These are phyloP conservation scores for Verticillium zaregamsianum DNA, from an alignment of 2,329 filamentous ascomycete species.

Conservation along the genomic window DNA sequence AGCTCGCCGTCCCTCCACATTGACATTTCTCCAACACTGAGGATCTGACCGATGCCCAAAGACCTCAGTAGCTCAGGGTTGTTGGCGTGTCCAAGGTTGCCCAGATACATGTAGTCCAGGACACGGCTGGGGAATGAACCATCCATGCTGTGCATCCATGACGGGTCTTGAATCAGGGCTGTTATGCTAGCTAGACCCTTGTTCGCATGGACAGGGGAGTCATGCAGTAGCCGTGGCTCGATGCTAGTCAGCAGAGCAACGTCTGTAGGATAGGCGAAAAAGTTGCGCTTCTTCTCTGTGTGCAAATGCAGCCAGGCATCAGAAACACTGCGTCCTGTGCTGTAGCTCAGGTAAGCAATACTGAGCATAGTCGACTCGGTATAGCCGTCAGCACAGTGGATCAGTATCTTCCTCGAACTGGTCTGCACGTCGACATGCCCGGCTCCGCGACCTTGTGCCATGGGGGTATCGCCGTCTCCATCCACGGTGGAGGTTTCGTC, in stretches of 20 bases:
- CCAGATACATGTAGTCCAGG: conserved; percentile 91
- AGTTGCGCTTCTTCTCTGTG: conserved; percentile 76
- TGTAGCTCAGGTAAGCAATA: conserved; percentile 91
- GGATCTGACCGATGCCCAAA: conserved; percentile 79
- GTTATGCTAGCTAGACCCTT: conserved; percentile 50
- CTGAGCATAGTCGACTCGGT: conserved; percentile 89
- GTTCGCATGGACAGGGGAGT: conserved; percentile 55
- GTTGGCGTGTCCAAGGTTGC: conserved; percentile 89
- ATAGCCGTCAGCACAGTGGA: conserved; percentile 94
- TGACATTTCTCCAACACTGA: conserved; percentile 88
- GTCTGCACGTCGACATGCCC: conserved; percentile 4
- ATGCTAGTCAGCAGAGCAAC: conserved; percentile 77
- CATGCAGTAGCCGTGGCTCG: conserved; percentile 67
- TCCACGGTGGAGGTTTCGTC: conserved; percentile 20
- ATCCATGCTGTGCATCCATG: conserved; percentile 80
- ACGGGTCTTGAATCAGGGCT: conserved; percentile 57
- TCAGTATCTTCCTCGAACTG: conserved; percentile 66
- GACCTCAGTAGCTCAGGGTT: conserved; percentile 78
- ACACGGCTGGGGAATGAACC: conserved; percentile 88
- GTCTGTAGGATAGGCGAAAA: conserved; percentile 93
- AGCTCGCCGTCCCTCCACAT: conserved; percentile 71
- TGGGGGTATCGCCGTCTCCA: conserved; percentile 51
- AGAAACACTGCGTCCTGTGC: conserved; percentile 73
- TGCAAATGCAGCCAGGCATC: conserved; percentile 88
- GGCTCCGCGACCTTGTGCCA: conserved; percentile 29